A percentile compares a stretch with the other conserved stretches of the same genome.
Conservation (phyloP, 495 filamentous ascomycete species). For the Articulospora tetracladia region DNA sequence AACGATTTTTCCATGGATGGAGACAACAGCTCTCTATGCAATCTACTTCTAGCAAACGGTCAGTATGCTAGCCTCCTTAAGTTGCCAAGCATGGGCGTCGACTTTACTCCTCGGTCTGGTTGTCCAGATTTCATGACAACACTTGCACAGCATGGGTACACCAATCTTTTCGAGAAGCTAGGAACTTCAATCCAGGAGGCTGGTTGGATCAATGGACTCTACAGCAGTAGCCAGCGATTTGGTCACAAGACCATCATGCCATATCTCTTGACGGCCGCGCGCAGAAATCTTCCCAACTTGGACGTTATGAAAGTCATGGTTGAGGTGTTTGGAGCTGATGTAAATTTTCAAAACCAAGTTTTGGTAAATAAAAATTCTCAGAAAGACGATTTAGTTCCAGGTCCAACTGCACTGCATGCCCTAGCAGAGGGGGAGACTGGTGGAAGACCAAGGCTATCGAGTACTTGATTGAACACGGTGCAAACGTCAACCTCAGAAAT, state of each 20-base stretch:
- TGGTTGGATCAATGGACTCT: background rate
- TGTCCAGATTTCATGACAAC: background rate
- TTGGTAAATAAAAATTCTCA: background rate
- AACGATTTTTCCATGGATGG: background rate
- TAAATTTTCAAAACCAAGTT: conserved; percentile 20
- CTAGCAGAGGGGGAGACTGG: conserved; percentile 36
- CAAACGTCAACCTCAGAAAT: conserved; percentile 34
- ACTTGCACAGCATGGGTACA: background rate
- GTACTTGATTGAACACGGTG: conserved; percentile 39
- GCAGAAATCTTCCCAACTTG: conserved; percentile 35
- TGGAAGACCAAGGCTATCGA: conserved; percentile 42
- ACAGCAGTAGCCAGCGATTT: background rate
- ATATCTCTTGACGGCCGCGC: background rate
- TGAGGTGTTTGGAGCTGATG: conserved; percentile 34
- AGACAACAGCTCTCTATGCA: background rate
- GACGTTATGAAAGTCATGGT: conserved; percentile 38
- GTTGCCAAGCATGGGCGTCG: background rate
- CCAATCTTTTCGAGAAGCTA: background rate
- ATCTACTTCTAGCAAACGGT: background rate
- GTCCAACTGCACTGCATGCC: conserved; percentile 33
- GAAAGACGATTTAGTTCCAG: background rate
- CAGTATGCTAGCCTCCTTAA: background rate
- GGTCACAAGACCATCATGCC: background rate
- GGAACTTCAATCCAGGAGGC: background rate
- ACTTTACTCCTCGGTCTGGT: background rate